Conservation (phyloP, 768 basidiomycete species). For the Boletus vermiculosoides region DNA sequence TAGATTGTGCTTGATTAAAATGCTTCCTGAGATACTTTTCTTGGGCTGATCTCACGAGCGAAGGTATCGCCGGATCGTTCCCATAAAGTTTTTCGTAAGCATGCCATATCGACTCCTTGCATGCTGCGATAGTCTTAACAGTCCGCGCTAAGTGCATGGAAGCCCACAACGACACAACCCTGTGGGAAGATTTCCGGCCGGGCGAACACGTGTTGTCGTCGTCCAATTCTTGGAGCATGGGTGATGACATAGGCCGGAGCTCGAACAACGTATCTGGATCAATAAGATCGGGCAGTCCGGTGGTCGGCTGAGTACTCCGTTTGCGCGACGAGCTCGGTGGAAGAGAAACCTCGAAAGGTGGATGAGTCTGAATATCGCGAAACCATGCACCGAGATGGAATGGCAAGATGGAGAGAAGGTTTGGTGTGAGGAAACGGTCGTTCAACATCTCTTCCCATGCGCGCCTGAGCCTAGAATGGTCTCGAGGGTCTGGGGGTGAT, state of each 20-base stretch:
- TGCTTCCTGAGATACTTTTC: constrained; percentile 26
- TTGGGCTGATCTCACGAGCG: constrained; percentile 37
- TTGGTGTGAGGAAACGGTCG: constrained; percentile 52
- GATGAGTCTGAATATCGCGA: constrained; percentile 47
- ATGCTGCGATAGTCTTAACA: constrained; percentile 55
- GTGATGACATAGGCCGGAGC: constrained; percentile 28
- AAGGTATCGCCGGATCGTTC: constrained; percentile 40
- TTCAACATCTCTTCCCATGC: constrained; percentile 71
- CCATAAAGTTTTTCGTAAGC: constrained; percentile 54
- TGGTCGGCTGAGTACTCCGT: constrained; percentile 15
- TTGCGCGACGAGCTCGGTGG: constrained; percentile 47
- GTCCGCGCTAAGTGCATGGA: constrained; percentile 65
- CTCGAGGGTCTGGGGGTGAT: constrained; percentile 47
- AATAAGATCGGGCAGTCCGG: constrained; percentile 23
- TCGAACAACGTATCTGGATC: constrained; percentile 33
- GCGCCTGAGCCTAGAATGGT: constrained; percentile 58
- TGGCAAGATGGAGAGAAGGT: constrained; percentile 57
- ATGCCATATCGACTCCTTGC: constrained; percentile 68
- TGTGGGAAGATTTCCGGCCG: constrained; percentile 21
- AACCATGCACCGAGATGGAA: constrained; percentile 66
- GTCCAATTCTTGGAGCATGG: constrained; percentile 26
- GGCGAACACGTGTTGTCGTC: constrained; percentile 21
- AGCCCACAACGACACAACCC: constrained; percentile 44
- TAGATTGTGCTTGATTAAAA: constrained; percentile 20
- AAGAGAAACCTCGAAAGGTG: constrained; percentile 50